These are phyloP conservation scores for Cordyceps javanica DNA, from an alignment of 2,329 filamentous ascomycete genomes.

Conservation along the genomic window DNA sequence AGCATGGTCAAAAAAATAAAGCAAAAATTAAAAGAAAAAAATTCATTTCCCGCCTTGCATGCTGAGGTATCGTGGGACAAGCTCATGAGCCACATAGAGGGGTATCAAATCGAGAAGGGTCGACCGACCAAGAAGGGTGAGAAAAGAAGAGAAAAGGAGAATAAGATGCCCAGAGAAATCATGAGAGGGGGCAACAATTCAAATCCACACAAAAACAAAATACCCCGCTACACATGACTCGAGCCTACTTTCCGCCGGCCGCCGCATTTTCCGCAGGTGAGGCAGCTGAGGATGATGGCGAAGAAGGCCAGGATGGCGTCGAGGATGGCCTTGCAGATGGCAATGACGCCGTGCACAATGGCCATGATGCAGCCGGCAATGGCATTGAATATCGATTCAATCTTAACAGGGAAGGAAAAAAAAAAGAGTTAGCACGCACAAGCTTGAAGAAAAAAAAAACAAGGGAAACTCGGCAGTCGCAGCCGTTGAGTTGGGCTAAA, in stretches of 20 bases:
- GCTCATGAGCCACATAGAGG: not conserved
- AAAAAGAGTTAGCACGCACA: too few relatives aligned
- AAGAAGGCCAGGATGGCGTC: conserved; percentile 59
- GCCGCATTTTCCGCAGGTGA: conserved; percentile 43
- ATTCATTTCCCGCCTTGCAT: conserved; percentile 1
- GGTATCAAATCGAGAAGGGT: not conserved
- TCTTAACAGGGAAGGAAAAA: conserved; percentile 31
- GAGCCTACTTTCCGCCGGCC: conserved; percentile 25
- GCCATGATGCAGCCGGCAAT: conserved; percentile 63
- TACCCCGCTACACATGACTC: conserved; percentile 7
- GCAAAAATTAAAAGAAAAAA: not conserved
- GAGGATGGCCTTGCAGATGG: conserved; percentile 60
- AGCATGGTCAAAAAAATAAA: not conserved
- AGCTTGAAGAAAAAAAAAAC: not conserved
- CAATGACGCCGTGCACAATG: conserved; percentile 60
- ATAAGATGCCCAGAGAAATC: not conserved
- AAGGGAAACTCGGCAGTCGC: too few relatives aligned
- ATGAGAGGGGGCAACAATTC: too few relatives aligned
- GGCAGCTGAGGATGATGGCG: conserved; percentile 60
- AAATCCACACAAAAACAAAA: not conserved
- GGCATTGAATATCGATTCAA: conserved; percentile 53
- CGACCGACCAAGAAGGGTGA: too few relatives aligned
- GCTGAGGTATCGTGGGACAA: not conserved
- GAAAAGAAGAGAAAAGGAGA: not conserved
- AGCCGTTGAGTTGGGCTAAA: too few relatives aligned